Conservation (phyloP, 257 asterid genomes). For the Schizonepeta tenuifolia region DNA sequence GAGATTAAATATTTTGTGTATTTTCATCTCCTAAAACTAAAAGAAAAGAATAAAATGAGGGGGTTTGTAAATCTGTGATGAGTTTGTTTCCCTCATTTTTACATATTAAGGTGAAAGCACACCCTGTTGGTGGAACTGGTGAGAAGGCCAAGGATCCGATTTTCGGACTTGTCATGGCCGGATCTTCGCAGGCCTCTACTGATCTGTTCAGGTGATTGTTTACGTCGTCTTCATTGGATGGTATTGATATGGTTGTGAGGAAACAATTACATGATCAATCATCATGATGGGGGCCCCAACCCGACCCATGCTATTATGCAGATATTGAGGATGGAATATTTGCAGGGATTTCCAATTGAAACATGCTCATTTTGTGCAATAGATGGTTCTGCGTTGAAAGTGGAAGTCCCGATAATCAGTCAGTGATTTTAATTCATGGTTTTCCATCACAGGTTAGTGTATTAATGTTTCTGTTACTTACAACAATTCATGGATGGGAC, state of each 20-base stretch:
- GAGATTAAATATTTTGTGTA: neutral
- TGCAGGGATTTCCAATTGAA: conserved; percentile 85
- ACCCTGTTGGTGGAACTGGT: conserved; percentile 78
- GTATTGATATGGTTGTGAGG: neutral
- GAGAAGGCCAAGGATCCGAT: conserved; percentile 91
- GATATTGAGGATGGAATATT: conserved; percentile 68
- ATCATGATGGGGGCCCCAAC: no score
- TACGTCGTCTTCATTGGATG: conserved; percentile 5
- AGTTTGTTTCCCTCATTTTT: neutral
- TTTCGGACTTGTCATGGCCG: conserved; percentile 83
- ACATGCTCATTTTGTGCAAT: conserved; percentile 80
- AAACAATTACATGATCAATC: conserved; percentile 7
- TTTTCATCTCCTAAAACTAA: neutral
- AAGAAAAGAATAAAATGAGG: neutral
- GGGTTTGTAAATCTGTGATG: conserved; percentile 2
- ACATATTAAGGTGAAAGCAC: conserved; percentile 71
- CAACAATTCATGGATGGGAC: neutral
- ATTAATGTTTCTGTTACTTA: neutral
- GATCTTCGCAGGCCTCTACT: conserved; percentile 73
- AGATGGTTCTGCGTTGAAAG: conserved; percentile 94
- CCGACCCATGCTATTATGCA: conserved; percentile 30
- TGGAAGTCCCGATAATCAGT: conserved; percentile 65
- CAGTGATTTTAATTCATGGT: conserved; percentile 76
- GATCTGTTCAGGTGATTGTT: conserved; percentile 75
- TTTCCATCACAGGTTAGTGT: conserved; percentile 82